Conservation (phyloP, 202 grass and related monocot genomes). For the Sporobolus alterniflorus region DNA sequence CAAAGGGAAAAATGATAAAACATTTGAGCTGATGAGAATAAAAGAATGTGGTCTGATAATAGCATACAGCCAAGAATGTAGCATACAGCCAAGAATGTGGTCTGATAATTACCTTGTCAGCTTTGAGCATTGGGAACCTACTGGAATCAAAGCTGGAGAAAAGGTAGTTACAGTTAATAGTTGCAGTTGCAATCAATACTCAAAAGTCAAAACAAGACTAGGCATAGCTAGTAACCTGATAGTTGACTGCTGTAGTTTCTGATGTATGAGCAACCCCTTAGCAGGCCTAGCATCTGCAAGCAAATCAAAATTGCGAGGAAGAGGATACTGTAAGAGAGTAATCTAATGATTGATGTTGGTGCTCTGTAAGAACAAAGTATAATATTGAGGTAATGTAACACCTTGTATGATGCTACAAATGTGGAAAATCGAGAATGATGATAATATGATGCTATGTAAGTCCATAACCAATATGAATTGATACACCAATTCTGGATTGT, state of each 20-base stretch:
- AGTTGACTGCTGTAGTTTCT: conserved; percentile 78
- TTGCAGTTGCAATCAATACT: neutral
- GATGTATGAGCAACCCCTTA: conserved; percentile 62
- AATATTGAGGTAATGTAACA: neutral
- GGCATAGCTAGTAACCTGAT: conserved; percentile 54
- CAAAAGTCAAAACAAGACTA: neutral
- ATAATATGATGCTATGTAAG: neutral
- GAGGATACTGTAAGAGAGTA: neutral
- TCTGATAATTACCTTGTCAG: conserved; percentile 29
- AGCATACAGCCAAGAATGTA: no score
- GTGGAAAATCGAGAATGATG: neutral
- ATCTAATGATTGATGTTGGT: neutral
- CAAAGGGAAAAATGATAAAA: neutral
- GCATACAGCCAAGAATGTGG: neutral
- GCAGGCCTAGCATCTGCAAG: conserved; percentile 60
- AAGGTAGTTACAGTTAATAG: neutral
- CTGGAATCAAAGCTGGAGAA: conserved; percentile 53
- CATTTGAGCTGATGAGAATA: neutral
- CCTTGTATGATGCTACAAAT: neutral
- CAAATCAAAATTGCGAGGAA: conserved; percentile 14
- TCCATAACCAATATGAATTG: neutral
- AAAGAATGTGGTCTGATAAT: neutral
- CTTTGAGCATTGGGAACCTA: conserved; percentile 40
- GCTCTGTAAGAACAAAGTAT: neutral
- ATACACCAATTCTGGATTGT: neutral